phyloP scores from a whole-genome alignment of 2,329 filamentous ascomycete genomes.

The Byssoonygena ceratinophila region DNA sequence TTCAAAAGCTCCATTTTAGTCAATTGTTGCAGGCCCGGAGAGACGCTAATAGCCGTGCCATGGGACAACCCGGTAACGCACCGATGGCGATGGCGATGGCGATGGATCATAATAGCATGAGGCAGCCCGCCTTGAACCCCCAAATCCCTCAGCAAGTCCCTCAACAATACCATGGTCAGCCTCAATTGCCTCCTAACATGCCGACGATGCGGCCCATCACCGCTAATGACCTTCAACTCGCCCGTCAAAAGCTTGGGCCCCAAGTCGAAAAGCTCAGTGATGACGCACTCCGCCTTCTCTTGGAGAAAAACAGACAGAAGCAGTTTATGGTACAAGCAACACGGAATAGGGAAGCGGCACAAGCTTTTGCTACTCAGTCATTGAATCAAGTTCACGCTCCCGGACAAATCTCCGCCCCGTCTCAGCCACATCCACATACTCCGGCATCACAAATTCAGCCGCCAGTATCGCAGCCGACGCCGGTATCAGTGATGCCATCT shows the following conservation, averaged over 20 bases:
- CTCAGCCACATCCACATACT: constrained; percentile 19
- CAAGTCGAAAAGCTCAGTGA: constrained; percentile 30
- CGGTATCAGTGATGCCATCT: constrained; percentile 17
- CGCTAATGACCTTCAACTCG: constrained; percentile 28
- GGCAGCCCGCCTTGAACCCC: constrained; percentile 21
- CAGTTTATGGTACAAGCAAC: constrained; percentile 23
- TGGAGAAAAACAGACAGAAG: constrained; percentile 30
- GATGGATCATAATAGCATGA: constrained; percentile 20
- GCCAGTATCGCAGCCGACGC: constrained; percentile 20
- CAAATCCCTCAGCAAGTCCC: constrained; percentile 25
- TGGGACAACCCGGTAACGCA: constrained; percentile 21
- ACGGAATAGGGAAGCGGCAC: constrained; percentile 21
- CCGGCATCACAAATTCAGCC: constrained; percentile 19
- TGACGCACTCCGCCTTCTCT: constrained; percentile 33
- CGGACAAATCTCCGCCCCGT: constrained; percentile 18
- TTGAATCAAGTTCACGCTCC: constrained; percentile 21
- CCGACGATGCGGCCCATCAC: constrained; percentile 29
- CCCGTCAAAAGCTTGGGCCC: constrained; percentile 29
- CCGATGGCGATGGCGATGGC: constrained; percentile 19
- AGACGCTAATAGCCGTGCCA: constrained; percentile 21
- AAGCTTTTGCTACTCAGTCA: constrained; percentile 20
- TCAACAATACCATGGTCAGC: constrained; percentile 22
- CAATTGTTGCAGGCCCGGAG: constrained; percentile 24
- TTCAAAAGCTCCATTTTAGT: constrained; percentile 38
- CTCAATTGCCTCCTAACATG: constrained; percentile 22